These are phyloP conservation scores for Helichrysum umbraculigerum DNA, from an alignment of 129 eudicot genomes.

Conservation along the genomic window DNA sequence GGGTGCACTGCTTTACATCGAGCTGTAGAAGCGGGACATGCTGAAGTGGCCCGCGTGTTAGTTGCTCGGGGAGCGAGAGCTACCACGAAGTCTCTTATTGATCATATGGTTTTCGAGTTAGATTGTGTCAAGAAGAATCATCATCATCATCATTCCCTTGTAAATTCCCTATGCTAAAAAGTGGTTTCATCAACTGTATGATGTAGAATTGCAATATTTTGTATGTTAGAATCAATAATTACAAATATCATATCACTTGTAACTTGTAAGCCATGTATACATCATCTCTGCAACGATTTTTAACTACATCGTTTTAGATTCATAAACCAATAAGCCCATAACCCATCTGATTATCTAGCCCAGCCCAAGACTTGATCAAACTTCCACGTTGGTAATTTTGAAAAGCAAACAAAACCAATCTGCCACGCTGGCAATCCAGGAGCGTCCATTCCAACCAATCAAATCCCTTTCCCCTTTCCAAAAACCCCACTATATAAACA, in stretches of 20 bases:
- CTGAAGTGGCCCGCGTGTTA: constrained; percentile 43
- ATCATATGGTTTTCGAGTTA: constrained; percentile 36
- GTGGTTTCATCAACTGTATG: not conserved
- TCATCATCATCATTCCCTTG: constrained; percentile 37
- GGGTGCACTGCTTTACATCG: constrained; percentile 60
- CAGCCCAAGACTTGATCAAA: too few relatives aligned
- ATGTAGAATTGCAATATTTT: not conserved
- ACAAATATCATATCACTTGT: not conserved
- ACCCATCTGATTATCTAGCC: too few relatives aligned
- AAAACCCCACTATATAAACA: constrained; percentile 10
- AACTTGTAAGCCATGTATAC: too few relatives aligned
- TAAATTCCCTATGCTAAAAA: constrained; percentile 25
- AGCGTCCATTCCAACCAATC: constrained; percentile 23
- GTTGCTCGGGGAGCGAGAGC: constrained; percentile 62
- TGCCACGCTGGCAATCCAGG: constrained; percentile 42
- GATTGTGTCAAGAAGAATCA: constrained; percentile 38
- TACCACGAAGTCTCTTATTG: constrained; percentile 47
- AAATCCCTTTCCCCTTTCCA: not conserved
- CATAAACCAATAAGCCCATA: too few relatives aligned
- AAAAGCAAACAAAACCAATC: constrained; percentile 2
- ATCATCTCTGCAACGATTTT: too few relatives aligned
- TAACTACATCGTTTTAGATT: too few relatives aligned
- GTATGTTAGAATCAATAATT: constrained; percentile 10
- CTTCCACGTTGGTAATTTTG: constrained; percentile 38
- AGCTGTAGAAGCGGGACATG: constrained; percentile 57